Base-by-base conservation (phyloP, 805 yeast genomes). In the Schwanniomyces vanrijiae region DNA sequence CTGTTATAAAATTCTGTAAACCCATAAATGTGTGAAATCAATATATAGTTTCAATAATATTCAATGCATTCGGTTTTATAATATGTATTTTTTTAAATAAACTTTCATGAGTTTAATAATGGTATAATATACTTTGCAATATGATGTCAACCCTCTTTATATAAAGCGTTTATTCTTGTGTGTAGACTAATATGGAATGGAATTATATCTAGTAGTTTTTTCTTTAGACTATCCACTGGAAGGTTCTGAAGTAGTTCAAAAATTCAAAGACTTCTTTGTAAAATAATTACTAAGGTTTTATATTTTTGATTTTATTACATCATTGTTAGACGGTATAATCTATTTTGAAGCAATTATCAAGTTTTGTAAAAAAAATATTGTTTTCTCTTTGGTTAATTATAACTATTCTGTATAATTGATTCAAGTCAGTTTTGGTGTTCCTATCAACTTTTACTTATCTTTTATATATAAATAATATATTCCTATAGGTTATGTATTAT, bases 401-500 rank as follows among this genome's bases (percentile, higher is more conserved):
- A 92, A 91, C 5, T 91, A 86, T 58, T 77, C 81, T 1, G 70
- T 81, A 31, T 91, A 92, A 0, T 64, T 74, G 45, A 55, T 79
- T 28, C 75, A 76, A 9, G 45, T 78, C n/a, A 66, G 72, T 40
- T 52, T 82, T 28, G 62, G 60, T 9, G 51, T 77, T 20, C 52
- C 71, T 40, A 87, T 90, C 0, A 90, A 84, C 55, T 86, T 83
- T 58, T 78, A 72, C 57, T 70, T 76, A 19, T 64, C 84, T 18
- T 86, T 85, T 56, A 65, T 84, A 18, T 91, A 86, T 69, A 86
- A 86, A 57, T 86, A 91, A 91, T 80, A 57, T 51, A 72, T 75
- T 20, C 87, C 89, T 3, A 69, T 80, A 38, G 79, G 83, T 3
- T 75, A 76, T 54, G 85, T 86, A 0, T 65, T 82, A 24, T 59